Conservation (phyloP, 1,284 basidiomycete genomes). For the Ganoderma lucidum region DNA sequence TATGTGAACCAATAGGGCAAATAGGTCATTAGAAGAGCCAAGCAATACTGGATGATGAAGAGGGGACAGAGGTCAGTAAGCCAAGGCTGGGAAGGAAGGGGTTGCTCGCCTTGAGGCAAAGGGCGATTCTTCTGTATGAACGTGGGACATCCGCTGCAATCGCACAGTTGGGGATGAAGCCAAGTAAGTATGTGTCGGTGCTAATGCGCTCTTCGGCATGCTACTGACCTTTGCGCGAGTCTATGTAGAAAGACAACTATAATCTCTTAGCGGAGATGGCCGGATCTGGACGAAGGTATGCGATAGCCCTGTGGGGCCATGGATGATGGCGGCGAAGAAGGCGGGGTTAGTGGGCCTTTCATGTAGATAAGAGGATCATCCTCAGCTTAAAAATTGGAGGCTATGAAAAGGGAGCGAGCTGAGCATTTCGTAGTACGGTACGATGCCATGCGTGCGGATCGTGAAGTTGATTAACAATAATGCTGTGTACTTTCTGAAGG, state of each 20-base stretch:
- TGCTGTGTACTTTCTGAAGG: no score
- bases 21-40: background rate
- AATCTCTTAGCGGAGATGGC: background rate
- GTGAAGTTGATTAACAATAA: no score
- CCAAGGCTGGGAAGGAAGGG: background rate
- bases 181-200: background rate
- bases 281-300: background rate
- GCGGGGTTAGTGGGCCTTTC: background rate
- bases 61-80: background rate
- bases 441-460: no score
- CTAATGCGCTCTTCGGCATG: background rate
- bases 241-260: background rate
- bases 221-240: background rate
- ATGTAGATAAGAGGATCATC: background rate
- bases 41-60: background rate
- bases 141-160: conserved; percentile 7
- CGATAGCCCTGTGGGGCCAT: background rate
- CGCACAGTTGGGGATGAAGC: background rate
- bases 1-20: background rate
- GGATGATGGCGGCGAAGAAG: background rate
- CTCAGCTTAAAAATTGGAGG: background rate
- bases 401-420: no score
- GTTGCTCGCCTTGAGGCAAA: background rate
- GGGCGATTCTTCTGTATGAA: background rate
- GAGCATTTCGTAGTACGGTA: no score